A percentile compares a stretch with the other conserved stretches of the same genome.
Evolutionary conservation across 441 rosid genomes (phyloP).

Genomic region (Sinapis alba): DNA sequence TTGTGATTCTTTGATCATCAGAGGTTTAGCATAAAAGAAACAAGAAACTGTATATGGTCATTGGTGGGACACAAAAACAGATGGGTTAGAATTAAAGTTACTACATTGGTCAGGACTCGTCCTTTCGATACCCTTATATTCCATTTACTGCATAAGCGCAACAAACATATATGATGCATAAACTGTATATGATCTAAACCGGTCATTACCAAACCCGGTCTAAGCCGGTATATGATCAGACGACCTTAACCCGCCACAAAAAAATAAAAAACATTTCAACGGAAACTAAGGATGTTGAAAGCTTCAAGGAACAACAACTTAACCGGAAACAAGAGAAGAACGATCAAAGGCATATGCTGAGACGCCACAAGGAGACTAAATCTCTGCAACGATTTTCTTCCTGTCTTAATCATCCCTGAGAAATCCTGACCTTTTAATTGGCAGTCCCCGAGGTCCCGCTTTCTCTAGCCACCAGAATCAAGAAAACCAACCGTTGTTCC

Average conservation of each 20-base stretch:
- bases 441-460: slow-evolving; percentile 24
- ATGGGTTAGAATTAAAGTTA: not conserved
- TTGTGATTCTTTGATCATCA: not conserved
- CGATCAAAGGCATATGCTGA: slow-evolving; percentile 80
- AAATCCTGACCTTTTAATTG: slow-evolving; percentile 48
- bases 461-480: slow-evolving; percentile 49
- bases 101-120: not conserved
- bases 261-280: slow-evolving; percentile 28
- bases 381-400: slow-evolving; percentile 69
- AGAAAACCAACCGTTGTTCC: slow-evolving; percentile 61
- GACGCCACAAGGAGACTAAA: slow-evolving; percentile 78
- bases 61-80: not conserved
- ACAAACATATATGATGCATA: slow-evolving; percentile 42
- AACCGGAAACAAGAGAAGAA: slow-evolving; percentile 73
- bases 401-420: slow-evolving; percentile 60
- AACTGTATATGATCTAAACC: slow-evolving; percentile 64
- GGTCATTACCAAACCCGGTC: slow-evolving; percentile 12
- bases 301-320: slow-evolving; percentile 59
- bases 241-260: slow-evolving; percentile 27
- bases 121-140: not conserved
- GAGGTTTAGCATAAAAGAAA: not conserved
- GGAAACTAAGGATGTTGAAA: slow-evolving; percentile 44
- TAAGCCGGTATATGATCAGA: slow-evolving; percentile 13
- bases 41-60: not conserved
- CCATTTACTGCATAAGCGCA: not conserved